Evolutionary conservation across 352 stramenopile species (phyloP).

Genomic region (Pythium rishiriense): DNA sequence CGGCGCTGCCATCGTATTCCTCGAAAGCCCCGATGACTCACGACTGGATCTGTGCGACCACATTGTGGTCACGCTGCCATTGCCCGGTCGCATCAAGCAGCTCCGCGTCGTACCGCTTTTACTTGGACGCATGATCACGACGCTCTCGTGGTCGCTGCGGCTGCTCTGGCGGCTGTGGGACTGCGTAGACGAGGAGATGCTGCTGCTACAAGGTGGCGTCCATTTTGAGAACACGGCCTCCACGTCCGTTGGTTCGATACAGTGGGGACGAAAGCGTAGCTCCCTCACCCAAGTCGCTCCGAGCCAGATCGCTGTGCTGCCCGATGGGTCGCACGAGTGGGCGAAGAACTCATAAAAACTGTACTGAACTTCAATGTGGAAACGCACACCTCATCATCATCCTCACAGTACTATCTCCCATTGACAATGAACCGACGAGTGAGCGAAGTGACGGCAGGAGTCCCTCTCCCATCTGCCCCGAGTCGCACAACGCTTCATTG

Average conservation of each 20-base stretch:
- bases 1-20: not conserved
- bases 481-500: too few species aligned
- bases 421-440: too few species aligned
- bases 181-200: not conserved
- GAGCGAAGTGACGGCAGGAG: too few species aligned
- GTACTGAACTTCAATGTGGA: too few species aligned
- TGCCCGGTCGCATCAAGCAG: constrained; percentile 5
- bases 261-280: not conserved
- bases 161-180: constrained; percentile 21
- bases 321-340: too few species aligned
- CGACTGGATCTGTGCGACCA: constrained; percentile 6
- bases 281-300: not conserved
- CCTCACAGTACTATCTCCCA: too few species aligned
- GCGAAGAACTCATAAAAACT: too few species aligned
- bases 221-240: constrained; percentile 13
- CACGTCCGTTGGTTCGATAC: not conserved
- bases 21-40: not conserved
- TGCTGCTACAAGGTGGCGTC: constrained; percentile 21
- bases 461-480: too few species aligned
- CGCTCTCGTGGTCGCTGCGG: constrained; percentile 21
- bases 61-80: constrained; percentile 10
- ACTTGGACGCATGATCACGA: constrained; percentile 13
- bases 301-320: not conserved
- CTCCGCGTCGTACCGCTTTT: constrained; percentile 18
- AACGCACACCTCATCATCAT: too few species aligned